These are phyloP conservation scores for Saccharomycopsis babjevae DNA, from an alignment of 805 yeast species.

Conservation along the genomic window DNA sequence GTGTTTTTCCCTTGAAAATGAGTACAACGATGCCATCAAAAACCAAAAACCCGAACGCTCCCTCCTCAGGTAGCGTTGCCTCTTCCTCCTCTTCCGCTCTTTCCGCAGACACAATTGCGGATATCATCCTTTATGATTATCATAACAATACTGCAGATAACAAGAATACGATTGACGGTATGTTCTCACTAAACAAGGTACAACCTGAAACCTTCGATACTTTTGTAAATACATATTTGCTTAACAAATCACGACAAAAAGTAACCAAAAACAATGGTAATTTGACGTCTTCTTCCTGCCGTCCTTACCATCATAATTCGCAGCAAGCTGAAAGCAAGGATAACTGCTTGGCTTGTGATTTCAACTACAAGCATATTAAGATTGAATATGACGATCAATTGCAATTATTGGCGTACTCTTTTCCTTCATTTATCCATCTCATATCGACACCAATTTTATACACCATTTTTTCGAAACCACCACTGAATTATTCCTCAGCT, in stretches of 20 bases:
- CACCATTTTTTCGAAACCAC: conserved; percentile 2
- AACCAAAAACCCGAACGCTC: not conserved
- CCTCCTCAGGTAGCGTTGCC: not conserved
- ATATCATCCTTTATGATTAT: conserved; percentile 14
- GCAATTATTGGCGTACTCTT: conserved; percentile 10
- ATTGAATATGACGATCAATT: conserved; percentile 17
- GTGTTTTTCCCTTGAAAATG: too few relatives aligned
- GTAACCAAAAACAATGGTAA: too few relatives aligned
- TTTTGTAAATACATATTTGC: conserved; percentile 17
- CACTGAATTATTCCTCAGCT: not conserved
- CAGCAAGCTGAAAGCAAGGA: not conserved
- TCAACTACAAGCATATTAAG: conserved; percentile 13
- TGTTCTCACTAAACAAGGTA: conserved; percentile 10
- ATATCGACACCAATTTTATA: conserved; percentile 9
- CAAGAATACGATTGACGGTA: conserved; percentile 9
- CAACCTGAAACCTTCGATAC: conserved; percentile 15
- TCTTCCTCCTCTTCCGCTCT: not conserved
- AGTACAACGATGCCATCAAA: not conserved
- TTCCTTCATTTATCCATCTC: conserved; percentile 15
- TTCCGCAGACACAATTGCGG: conserved; percentile 11
- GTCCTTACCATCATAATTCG: not conserved
- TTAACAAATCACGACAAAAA: not conserved
- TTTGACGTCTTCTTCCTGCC: not conserved
- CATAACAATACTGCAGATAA: conserved; percentile 7
- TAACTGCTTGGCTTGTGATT: not conserved